These are phyloP conservation scores for Fusarium tjaetaba DNA, from an alignment of 2,329 filamentous ascomycete genomes.

Conservation along the genomic window DNA sequence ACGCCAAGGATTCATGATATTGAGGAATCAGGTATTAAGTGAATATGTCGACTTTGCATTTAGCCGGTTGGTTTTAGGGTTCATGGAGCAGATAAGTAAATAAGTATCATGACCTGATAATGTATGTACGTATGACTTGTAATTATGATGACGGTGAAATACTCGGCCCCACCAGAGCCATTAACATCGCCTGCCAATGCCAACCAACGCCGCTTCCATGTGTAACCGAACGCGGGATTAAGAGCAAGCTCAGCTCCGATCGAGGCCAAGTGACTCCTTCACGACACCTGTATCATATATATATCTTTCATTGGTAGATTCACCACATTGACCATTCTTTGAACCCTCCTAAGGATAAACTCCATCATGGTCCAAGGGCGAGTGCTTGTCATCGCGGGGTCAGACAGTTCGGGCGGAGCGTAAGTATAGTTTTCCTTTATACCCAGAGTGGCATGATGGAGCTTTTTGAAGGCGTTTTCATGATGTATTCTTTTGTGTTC, in stretches of 20 bases:
- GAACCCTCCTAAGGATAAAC: not conserved
- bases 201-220: not conserved
- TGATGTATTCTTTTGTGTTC: not conserved
- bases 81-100: not conserved
- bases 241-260: not conserved
- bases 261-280: not conserved
- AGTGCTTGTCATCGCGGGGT: conserved; percentile 86
- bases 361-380: conserved; percentile 54
- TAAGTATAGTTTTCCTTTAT: conserved; percentile 50
- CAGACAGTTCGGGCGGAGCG: conserved; percentile 92
- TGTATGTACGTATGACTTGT: not conserved
- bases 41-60: not conserved
- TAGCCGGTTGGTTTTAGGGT: not conserved
- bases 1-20: not conserved
- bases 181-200: not conserved
- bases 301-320: not conserved
- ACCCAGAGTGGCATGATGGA: conserved; percentile 4
- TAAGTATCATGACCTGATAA: conserved; percentile 25
- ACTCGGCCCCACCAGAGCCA: conserved; percentile 25
- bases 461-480: not conserved
- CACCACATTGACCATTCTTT: not conserved
- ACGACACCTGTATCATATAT: not conserved
- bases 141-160: conserved; percentile 19
- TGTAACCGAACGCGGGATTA: conserved; percentile 27
- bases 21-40: not conserved